A percentile compares a stretch with the other conserved stretches of the same genome.
Conservation (phyloP, 129 eudicot genomes). For the Flaveria trinervia region DNA sequence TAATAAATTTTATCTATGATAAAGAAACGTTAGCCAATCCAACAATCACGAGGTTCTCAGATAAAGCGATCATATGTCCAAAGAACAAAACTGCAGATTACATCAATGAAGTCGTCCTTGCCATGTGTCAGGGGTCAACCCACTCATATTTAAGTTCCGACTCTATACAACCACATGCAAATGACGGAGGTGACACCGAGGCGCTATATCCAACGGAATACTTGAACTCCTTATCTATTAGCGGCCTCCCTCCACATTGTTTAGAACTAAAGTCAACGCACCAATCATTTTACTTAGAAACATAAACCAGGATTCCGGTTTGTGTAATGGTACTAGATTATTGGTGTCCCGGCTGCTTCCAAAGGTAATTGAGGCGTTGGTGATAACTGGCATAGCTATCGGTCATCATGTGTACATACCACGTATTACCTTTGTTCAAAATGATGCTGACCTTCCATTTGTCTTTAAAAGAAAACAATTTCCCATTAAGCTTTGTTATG, state of each 20-base stretch:
- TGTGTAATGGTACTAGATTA: not conserved
- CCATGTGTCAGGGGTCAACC: too few species aligned
- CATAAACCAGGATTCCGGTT: not conserved
- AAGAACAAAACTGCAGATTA: not conserved
- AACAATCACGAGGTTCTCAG: not conserved
- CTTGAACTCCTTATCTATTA: not conserved
- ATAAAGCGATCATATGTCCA: slow-evolving; percentile 1
- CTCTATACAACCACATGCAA: not conserved
- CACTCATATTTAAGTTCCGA: not conserved
- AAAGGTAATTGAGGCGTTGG: not conserved
- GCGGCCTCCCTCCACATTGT: not conserved
- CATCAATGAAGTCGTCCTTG: not conserved
- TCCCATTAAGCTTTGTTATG: not conserved
- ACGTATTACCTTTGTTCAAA: not conserved
- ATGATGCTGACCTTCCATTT: not conserved
- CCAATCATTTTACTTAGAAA: slow-evolving; percentile 11
- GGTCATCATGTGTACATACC: not conserved
- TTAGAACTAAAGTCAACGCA: not conserved
- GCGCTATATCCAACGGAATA: slow-evolving; percentile 1
- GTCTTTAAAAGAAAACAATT: not conserved
- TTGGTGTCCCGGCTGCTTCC: not conserved
- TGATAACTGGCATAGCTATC: not conserved
- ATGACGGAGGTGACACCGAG: not conserved
- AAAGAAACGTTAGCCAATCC: not conserved
- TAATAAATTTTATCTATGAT: not conserved